phyloP scores from a whole-genome alignment of 163 green algal species.

The Coccomyxa subellipsoidea region DNA sequence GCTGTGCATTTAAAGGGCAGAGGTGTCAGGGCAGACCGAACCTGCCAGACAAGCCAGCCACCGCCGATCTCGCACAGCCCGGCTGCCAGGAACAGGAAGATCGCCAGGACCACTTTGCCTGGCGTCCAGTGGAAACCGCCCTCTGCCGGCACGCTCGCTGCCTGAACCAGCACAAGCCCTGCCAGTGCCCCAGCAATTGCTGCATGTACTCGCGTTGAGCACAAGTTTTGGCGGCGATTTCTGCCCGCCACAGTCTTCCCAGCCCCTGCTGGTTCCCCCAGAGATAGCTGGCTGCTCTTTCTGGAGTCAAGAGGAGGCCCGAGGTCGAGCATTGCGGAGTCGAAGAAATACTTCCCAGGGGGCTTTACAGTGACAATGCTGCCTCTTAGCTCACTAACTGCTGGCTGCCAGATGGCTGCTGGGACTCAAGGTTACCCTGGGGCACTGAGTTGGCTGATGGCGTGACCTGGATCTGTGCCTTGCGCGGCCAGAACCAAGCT shows the following conservation, averaged over 20 bases:
- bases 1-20: no score
- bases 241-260: no score
- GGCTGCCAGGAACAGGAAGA: constrained; percentile 62
- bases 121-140: constrained; percentile 53
- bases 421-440: not conserved
- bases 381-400: no score
- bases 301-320: no score
- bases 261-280: no score
- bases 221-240: no score
- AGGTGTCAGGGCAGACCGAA: no score
- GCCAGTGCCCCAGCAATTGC: not conserved
- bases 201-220: not conserved
- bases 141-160: not conserved
- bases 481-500: constrained; percentile 64
- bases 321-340: no score
- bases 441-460: not conserved
- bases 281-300: no score
- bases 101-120: constrained; percentile 44
- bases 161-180: not conserved
- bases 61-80: constrained; percentile 71
- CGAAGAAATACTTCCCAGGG: no score
- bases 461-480: not conserved
- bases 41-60: constrained; percentile 77
- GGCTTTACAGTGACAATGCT: no score
- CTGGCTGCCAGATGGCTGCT: not conserved